Evolutionary conservation across 176 grass and related monocot species (phyloP).

Genomic region (Cymbopogon citratus): DNA sequence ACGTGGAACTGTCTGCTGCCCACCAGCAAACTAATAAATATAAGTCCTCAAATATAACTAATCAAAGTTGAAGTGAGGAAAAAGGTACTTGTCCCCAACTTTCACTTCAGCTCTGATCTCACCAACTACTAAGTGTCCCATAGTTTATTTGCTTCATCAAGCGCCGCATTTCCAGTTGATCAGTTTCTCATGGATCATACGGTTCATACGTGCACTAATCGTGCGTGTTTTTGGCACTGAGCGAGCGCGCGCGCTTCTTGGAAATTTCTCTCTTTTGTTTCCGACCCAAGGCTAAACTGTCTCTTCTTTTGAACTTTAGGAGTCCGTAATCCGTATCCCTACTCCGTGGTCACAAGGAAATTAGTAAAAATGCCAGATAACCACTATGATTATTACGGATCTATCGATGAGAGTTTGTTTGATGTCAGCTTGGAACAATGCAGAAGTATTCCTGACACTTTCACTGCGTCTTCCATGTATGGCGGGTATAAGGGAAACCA

Average conservation of each 20-base stretch:
- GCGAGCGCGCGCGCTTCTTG: neutral
- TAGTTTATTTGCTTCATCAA: neutral
- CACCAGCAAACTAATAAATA: neutral
- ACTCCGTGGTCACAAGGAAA: neutral
- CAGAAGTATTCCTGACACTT: neutral
- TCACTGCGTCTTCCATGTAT: too few relatives aligned
- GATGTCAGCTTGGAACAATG: neutral
- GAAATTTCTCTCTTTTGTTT: neutral
- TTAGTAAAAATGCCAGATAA: neutral
- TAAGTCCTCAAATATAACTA: neutral
- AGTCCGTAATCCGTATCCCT: too few relatives aligned
- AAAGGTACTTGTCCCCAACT: neutral
- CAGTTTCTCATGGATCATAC: neutral
- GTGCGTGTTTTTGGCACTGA: neutral
- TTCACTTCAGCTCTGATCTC: neutral
- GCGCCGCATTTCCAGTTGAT: neutral
- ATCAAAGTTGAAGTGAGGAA: neutral
- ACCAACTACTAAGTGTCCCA: neutral
- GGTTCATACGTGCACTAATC: neutral
- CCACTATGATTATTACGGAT: neutral
- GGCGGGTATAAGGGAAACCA: too few relatives aligned
- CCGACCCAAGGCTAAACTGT: neutral
- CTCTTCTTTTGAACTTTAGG: neutral
- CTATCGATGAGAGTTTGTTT: neutral
- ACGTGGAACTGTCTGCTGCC: neutral